Conservation (phyloP, 306 rosid species). For the Senna siamea region DNA sequence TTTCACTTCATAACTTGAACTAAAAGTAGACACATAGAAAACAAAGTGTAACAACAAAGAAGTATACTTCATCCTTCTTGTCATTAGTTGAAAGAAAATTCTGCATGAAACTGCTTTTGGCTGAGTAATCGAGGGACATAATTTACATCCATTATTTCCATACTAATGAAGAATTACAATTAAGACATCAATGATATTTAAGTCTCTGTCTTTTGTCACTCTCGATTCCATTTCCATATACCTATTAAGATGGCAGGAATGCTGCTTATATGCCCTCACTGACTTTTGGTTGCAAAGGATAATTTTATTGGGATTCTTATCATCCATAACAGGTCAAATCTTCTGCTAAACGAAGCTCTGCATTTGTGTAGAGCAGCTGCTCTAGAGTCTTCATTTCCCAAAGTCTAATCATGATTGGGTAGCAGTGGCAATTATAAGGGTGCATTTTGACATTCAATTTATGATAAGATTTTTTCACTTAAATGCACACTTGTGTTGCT, state of each 20-base stretch:
- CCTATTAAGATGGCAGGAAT: neutral
- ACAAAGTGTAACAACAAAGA: slow-evolving; percentile 1
- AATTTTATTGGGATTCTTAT: slow-evolving; percentile 13
- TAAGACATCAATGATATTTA: slow-evolving; percentile 17
- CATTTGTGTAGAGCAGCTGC: neutral
- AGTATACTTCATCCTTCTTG: slow-evolving; percentile 16
- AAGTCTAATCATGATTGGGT: slow-evolving; percentile 14
- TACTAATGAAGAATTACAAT: slow-evolving; percentile 11
- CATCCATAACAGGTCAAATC: neutral
- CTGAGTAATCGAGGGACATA: slow-evolving; percentile 14
- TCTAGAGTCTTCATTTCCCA: neutral
- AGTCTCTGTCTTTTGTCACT: neutral
- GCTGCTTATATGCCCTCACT: neutral
- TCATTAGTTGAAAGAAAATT: slow-evolving; percentile 6
- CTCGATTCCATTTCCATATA: neutral
- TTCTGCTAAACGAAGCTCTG: neutral
- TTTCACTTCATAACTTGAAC: neutral
- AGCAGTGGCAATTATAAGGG: neutral
- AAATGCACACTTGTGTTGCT: neutral
- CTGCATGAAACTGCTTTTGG: neutral
- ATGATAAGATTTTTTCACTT: neutral
- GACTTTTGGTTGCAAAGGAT: neutral
- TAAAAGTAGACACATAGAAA: neutral
- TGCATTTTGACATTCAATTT: neutral
- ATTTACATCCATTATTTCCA: neutral